Percentiles rank a stretch among this genome's conserved stretches.
Conservation (phyloP, 2,329 filamentous ascomycete genomes). For the Penicillium expansum region DNA sequence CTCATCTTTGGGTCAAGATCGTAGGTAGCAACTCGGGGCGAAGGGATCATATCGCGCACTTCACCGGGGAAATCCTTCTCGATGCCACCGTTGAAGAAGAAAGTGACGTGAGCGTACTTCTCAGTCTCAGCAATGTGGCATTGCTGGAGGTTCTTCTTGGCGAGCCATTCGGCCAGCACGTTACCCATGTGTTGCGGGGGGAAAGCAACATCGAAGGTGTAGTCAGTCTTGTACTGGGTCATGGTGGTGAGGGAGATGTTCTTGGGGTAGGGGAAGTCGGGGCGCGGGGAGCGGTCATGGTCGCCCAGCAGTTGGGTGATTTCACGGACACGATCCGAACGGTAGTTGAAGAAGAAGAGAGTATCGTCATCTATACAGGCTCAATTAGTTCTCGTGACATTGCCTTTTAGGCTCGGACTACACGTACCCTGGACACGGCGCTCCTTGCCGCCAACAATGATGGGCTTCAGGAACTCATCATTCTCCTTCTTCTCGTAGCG, state of each 20-base stretch:
- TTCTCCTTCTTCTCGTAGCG: conserved; percentile 85
- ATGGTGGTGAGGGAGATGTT: conserved; percentile 87
- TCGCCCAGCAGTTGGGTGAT: conserved; percentile 91
- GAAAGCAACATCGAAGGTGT: conserved; percentile 88
- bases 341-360: conserved; percentile 99
- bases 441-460: conserved; percentile 86
- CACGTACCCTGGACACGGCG: conserved; percentile 73
- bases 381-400: conserved; percentile 16
- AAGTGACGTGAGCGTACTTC: conserved; percentile 99
- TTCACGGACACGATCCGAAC: conserved; percentile 94
- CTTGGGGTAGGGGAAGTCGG: conserved; percentile 92
- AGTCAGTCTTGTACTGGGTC: conserved; percentile 97
- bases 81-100: conserved; percentile 99
- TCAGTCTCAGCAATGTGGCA: conserved; percentile 98
- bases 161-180: conserved; percentile 95
- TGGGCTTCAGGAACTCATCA: conserved; percentile 97
- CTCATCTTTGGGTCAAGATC: conserved; percentile 96
- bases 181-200: conserved; percentile 94
- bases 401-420: neutral
- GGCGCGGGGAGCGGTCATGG: conserved; percentile 83
- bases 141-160: conserved; percentile 84
- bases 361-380: conserved; percentile 71
- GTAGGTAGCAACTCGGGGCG: conserved; percentile 93
- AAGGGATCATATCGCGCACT: conserved; percentile 88
- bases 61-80: conserved; percentile 95